These are phyloP conservation scores for Naganishia friedmannii DNA, from an alignment of 768 basidiomycete genomes.

Conservation along the genomic window DNA sequence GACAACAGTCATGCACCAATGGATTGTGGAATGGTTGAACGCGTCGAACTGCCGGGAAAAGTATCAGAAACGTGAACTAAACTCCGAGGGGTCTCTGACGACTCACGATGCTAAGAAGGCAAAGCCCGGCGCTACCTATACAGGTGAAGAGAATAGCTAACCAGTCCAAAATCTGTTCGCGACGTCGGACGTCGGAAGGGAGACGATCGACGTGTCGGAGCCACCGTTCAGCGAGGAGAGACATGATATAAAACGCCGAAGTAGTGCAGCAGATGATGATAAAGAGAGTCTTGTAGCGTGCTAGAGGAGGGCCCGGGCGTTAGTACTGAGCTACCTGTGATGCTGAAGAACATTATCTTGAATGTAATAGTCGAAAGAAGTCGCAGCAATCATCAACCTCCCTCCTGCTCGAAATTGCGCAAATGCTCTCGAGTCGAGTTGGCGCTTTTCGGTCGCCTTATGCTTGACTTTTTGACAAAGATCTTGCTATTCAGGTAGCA, in stretches of 20 bases:
- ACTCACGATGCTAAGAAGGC: constrained; percentile 49
- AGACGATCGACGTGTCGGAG: constrained; percentile 53
- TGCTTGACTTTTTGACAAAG: too few species aligned
- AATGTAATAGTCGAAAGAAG: too few species aligned
- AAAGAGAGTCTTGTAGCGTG: constrained; percentile 34
- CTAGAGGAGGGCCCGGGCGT: neutral
- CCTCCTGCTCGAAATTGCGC: too few species aligned
- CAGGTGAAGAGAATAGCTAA: constrained; percentile 50
- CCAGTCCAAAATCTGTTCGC: constrained; percentile 51
- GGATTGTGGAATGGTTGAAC: constrained; percentile 47
- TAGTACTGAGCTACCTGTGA: neutral
- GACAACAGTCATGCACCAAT: constrained; percentile 37
- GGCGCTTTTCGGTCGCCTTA: too few species aligned
- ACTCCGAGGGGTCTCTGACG: neutral
- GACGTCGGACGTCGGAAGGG: constrained; percentile 45
- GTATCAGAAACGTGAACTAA: neutral
- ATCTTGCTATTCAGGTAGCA: too few species aligned
- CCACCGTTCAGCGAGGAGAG: constrained; percentile 52
- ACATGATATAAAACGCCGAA: constrained; percentile 47
- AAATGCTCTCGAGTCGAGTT: too few species aligned
- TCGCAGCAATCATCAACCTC: too few species aligned
- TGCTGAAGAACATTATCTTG: too few species aligned
- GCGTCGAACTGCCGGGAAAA: constrained; percentile 41
- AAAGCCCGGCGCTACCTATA: constrained; percentile 48
- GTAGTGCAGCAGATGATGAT: constrained; percentile 39